Base-by-base conservation (phyloP, 345 rosid genomes). In the Hypericum androsaemum region DNA sequence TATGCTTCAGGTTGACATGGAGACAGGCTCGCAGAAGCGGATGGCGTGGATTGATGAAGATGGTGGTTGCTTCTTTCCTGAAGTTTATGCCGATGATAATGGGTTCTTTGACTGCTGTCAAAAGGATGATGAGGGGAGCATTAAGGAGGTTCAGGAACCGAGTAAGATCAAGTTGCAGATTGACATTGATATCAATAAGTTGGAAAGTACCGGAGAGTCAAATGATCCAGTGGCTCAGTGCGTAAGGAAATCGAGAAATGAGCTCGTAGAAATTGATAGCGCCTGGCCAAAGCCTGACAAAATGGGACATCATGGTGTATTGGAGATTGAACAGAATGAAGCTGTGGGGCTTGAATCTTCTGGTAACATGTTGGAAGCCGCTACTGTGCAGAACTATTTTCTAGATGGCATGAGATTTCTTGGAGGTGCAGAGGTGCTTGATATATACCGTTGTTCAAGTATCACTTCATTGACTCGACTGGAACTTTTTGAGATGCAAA, bases 41-140 rank as follows among this genome's bases (percentile, higher is more conserved):
- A 75, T 94, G 65, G 95, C 99, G 39, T 94, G 99, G 99, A 94
- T 94, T 70, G 99, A 94, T 62, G 74, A 78, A 57, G 77, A 71
- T 13, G 92, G 79, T 47, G 53, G 67, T 42, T 84, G 90, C 64
- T 94, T 84, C 61, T 94, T 94, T 60, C 99, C 99, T 0, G 97
- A 88, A 63, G 63, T 65, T 41, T 76, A 74, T 53, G 14, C 53
- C 37, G 71, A 44, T 10, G 80, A 65, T 48, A 66, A 68, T 57
- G 86, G 67, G 53, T 51, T 44, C n/a, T 48, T 54, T 59, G 58
- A 58, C 6, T 70, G 67, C 58, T 81, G 81, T 41, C 66, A 65
- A 37, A 63, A 52, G 65, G 71, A 69, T 36, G 58, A 53, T 67
- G 32, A 22, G 32, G 32, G 1, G 32, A 4, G 32, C 32, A 22